Conservation (phyloP, 192 early-diverging fungal genomes). For the Phycomyces blakesleeanus region DNA sequence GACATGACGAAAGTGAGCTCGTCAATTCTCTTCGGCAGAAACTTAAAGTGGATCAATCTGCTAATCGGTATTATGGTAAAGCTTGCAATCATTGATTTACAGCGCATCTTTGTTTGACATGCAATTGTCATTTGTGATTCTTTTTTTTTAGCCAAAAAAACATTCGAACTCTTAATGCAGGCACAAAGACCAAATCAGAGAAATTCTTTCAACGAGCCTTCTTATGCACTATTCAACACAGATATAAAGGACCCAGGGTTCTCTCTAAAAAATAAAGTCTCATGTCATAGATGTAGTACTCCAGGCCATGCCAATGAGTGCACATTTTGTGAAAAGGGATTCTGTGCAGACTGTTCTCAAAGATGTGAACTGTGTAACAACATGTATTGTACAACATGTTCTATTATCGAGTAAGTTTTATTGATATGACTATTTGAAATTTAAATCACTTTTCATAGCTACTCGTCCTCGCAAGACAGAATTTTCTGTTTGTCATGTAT, state of each 20-base stretch:
- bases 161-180: conserved; percentile 10
- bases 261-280: neutral
- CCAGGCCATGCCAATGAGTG: neutral
- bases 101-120: no score
- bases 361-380: conserved; percentile 7
- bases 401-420: conserved; percentile 24
- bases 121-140: no score
- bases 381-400: conserved; percentile 12
- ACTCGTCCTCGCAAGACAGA: conserved; percentile 1
- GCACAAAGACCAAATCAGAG: conserved; percentile 8
- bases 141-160: neutral
- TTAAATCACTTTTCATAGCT: no score
- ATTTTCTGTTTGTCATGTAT: conserved; percentile 5
- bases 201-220: neutral
- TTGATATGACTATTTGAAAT: no score
- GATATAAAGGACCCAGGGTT: neutral
- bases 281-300: neutral
- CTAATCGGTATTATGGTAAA: conserved; percentile 13
- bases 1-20: conserved; percentile 11
- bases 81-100: neutral
- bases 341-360: conserved; percentile 16
- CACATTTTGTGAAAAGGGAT: conserved; percentile 17
- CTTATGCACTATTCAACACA: neutral
- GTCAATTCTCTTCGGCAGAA: conserved; percentile 24
- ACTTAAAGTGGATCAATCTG: conserved; percentile 7